A percentile compares a stretch with the other conserved stretches of the same genome.
Evolutionary conservation across 2,329 filamentous ascomycete genomes (phyloP).

Genomic region (Ceratocystis papillata): DNA sequence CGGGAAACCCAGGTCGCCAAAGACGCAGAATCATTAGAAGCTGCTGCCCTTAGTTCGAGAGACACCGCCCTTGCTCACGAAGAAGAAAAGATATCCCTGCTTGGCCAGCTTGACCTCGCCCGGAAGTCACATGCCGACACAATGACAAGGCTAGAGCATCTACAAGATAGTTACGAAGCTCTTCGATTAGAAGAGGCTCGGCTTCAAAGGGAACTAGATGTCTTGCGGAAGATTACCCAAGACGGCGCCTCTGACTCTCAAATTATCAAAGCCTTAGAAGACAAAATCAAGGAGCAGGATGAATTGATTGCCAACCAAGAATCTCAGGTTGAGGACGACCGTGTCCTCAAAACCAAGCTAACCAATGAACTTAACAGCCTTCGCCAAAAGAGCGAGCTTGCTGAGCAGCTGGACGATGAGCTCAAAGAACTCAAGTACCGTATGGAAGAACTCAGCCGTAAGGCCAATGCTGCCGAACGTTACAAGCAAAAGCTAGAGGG

Average conservation of each 20-base stretch:
- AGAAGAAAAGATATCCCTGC: constrained; percentile 42
- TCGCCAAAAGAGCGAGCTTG: constrained; percentile 38
- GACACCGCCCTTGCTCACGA: constrained; percentile 49
- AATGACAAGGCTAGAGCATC: constrained; percentile 47
- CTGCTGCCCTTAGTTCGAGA: constrained; percentile 36
- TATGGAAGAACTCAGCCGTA: constrained; percentile 48
- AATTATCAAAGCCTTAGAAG: constrained; percentile 44
- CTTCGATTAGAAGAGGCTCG: constrained; percentile 53
- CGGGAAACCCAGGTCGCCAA: constrained; percentile 28
- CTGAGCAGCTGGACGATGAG: constrained; percentile 47
- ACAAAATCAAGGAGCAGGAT: constrained; percentile 54
- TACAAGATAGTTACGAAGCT: constrained; percentile 54
- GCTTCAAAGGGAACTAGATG: constrained; percentile 43
- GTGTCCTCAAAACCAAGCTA: constrained; percentile 37
- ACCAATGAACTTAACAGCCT: constrained; percentile 41
- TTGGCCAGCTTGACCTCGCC: constrained; percentile 42
- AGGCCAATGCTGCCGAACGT: constrained; percentile 52
- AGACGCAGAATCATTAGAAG: constrained; percentile 27
- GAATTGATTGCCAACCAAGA: constrained; percentile 62
- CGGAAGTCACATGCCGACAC: constrained; percentile 50
- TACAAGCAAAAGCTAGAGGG: constrained; percentile 53
- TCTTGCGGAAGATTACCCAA: constrained; percentile 40
- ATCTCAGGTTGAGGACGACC: constrained; percentile 48
- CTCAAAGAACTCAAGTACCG: constrained; percentile 49
- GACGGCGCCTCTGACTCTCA: constrained; percentile 44